Evolutionary conservation across 2,329 filamentous ascomycete genomes (phyloP), one percentile per base, ranked within the genome.

Genomic region (Fusarium chlamydosporum): DNA sequence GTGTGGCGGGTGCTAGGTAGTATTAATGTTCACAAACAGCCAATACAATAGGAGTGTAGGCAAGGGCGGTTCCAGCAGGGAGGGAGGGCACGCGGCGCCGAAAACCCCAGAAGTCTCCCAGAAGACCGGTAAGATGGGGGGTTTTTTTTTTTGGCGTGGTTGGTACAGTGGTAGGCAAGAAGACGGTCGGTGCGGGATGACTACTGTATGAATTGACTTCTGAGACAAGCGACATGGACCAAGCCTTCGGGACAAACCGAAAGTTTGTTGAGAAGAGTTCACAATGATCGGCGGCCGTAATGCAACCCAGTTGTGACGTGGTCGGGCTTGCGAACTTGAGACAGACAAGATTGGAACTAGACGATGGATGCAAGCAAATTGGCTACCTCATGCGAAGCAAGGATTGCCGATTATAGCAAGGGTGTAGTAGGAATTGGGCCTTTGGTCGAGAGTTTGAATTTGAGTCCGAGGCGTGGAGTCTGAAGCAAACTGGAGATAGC

Each of bases 281-380:
- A 46, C 56, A 61, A 58, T 51, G 61, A 68, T 71, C 67, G 42
- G 65, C 65, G 56, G 51, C 67, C 57, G 45, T 58, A 37, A 62
- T 73, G 71, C 63, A 65, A 63, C 71, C 59, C 46, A 63, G 53
- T 52, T 48, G 70, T 74, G 72, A 74, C 65, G 72, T 74, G 72
- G 69, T 72, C 72, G n/a, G 58, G 29, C 35, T 38, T 13, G 31
- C 29, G 31, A 35, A 20, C 41, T 47, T 20, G 18, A 34, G 46
- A 16, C n/a, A 65, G 60, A 51, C 37, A 60, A 60, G 40, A 16
- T 31, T 33, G 46, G 33, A 41, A 31, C n/a, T 8, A 58, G 55
- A 67, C 51, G 61, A 45, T 59, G 41, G 16, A 27, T 29, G 31
- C 31, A 38, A 38, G 23, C 60, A 57, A 60, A 53, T 42, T 60